These are phyloP conservation scores for Curvularia hawaiiensis DNA, from an alignment of 2,329 filamentous ascomycete species.

Conservation along the genomic window DNA sequence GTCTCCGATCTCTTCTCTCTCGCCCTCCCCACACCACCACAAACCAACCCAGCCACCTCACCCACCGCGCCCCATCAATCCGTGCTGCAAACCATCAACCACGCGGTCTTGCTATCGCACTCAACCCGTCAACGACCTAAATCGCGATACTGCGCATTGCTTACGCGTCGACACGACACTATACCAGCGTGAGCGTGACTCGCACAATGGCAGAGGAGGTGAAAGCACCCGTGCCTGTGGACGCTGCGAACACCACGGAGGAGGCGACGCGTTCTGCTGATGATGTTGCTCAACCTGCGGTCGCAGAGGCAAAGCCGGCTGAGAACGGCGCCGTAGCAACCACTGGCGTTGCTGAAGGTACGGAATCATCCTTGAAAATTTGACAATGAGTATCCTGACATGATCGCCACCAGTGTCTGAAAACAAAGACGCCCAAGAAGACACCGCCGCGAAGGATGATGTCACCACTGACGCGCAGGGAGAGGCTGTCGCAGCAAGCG, in stretches of 20 bases:
- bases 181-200: slow-evolving; percentile 41
- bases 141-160: slow-evolving; percentile 37
- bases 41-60: slow-evolving; percentile 40
- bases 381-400: slow-evolving; percentile 23
- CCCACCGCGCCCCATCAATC: slow-evolving; percentile 46
- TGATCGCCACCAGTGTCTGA: slow-evolving; percentile 24
- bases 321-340: slow-evolving; percentile 38
- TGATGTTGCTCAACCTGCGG: slow-evolving; percentile 32
- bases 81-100: slow-evolving; percentile 38
- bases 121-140: slow-evolving; percentile 29
- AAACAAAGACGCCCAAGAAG: slow-evolving; percentile 26
- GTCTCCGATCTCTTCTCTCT: slow-evolving; percentile 29
- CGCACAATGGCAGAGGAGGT: slow-evolving; percentile 46
- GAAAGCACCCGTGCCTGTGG: slow-evolving; percentile 33
- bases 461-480: slow-evolving; percentile 33
- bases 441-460: slow-evolving; percentile 26
- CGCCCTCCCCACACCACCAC: slow-evolving; percentile 36
- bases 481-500: slow-evolving; percentile 25
- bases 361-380: slow-evolving; percentile 13
- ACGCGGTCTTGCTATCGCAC: slow-evolving; percentile 34
- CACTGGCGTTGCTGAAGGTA: slow-evolving; percentile 39
- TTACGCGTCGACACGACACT: slow-evolving; percentile 45
- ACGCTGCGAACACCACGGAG: slow-evolving; percentile 36
- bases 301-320: slow-evolving; percentile 37
- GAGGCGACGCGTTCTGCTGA: slow-evolving; percentile 40